Conservation (phyloP, 306 rosid species). For the Vigna mungo region DNA sequence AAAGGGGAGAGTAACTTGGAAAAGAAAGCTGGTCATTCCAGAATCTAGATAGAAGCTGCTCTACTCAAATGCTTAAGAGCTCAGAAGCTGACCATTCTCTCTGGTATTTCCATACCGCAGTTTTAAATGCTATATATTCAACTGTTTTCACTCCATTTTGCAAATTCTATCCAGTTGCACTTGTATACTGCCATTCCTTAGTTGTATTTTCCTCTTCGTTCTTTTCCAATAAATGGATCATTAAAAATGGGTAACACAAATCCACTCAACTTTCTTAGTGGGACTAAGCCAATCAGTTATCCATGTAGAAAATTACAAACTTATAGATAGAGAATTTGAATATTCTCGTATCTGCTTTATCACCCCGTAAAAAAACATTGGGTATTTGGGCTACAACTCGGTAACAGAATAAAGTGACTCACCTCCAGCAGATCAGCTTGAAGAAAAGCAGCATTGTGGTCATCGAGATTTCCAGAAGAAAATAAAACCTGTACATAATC, state of each 20-base stretch:
- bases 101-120: not conserved
- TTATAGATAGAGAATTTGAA: slow-evolving; percentile 13
- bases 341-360: slow-evolving; percentile 23
- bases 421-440: slow-evolving; percentile 86
- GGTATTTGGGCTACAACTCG: not conserved
- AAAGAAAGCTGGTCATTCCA: slow-evolving; percentile 17
- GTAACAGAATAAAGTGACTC: slow-evolving; percentile 37
- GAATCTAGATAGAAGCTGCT: not conserved
- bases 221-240: slow-evolving; percentile 26
- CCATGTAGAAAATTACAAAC: slow-evolving; percentile 5
- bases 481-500: slow-evolving; percentile 65
- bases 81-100: not conserved
- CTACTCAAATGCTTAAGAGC: slow-evolving; percentile 24
- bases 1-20: slow-evolving; percentile 3
- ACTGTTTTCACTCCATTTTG: not conserved
- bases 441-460: slow-evolving; percentile 62
- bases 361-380: not conserved
- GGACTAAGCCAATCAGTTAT: slow-evolving; percentile 22
- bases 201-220: not conserved
- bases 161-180: not conserved
- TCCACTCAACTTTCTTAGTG: not conserved
- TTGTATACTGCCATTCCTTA: not conserved
- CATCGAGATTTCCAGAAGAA: slow-evolving; percentile 68
- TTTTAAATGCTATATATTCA: not conserved
- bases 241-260: not conserved